Evolutionary conservation across 164 flowering plant genomes (phyloP).

Genomic region (Echeveria elegans): DNA sequence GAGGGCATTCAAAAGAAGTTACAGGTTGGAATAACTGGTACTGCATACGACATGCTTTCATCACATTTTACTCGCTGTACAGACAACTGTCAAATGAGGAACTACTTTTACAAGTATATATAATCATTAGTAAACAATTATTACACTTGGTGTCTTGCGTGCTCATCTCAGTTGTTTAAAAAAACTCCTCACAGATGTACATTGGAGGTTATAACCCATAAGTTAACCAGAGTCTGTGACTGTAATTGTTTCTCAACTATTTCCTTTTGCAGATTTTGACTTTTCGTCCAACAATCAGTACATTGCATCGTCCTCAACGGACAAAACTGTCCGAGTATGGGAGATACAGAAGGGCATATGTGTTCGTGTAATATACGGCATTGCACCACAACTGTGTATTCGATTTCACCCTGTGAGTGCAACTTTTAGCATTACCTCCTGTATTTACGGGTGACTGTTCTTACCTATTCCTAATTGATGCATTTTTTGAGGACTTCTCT

Average conservation of each 20-base stretch:
- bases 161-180: background rate
- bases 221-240: background rate
- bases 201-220: background rate
- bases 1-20: conserved; percentile 90
- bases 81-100: background rate
- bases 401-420: conserved; percentile 96
- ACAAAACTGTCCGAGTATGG: conserved; percentile 97
- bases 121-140: background rate
- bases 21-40: conserved; percentile 83
- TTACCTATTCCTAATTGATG: background rate
- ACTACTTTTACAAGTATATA: background rate
- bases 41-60: background rate
- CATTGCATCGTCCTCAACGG: conserved; percentile 89
- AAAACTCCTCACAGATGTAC: background rate
- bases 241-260: conserved; percentile 12
- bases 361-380: conserved; percentile 88
- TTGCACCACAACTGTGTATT: conserved; percentile 79
- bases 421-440: background rate
- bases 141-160: background rate
- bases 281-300: conserved; percentile 95
- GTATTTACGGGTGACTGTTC: background rate
- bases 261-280: conserved; percentile 75
- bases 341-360: conserved; percentile 81
- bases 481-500: background rate
- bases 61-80: background rate